These are phyloP conservation scores for Escovopsis sp. DNA, from an alignment of 2,329 filamentous ascomycete species.

Conservation along the genomic window DNA sequence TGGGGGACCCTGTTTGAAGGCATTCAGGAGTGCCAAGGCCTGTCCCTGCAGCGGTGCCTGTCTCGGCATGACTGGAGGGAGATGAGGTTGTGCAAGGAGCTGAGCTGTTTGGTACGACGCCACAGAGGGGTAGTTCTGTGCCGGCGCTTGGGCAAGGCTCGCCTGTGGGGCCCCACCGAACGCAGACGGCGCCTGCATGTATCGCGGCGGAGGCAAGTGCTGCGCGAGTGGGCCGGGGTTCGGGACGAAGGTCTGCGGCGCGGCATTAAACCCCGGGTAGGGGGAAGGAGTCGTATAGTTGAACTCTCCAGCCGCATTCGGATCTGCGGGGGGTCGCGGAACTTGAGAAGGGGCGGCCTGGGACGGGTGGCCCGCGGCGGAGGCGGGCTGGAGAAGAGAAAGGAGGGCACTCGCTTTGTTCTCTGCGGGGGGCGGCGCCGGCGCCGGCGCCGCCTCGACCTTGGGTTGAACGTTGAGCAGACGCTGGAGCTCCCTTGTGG, in stretches of 20 bases:
- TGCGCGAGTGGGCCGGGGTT: constrained; percentile 14
- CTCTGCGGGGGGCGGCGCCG: constrained; percentile 10
- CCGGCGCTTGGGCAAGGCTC: constrained; percentile 6
- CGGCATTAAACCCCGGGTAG: constrained; percentile 27
- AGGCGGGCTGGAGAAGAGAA: constrained; percentile 33
- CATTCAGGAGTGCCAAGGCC: constrained; percentile 29
- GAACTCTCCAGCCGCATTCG: constrained; percentile 24
- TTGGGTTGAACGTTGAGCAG: constrained; percentile 41
- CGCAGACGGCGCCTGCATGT: constrained; percentile 35
- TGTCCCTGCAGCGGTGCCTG: constrained; percentile 23
- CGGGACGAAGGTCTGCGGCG: constrained; percentile 11
- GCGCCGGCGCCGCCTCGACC: constrained; percentile 27
- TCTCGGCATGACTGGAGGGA: constrained; percentile 6
- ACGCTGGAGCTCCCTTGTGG: constrained; percentile 37
- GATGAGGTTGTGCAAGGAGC: constrained; percentile 7
- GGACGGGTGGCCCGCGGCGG: constrained; percentile 6
- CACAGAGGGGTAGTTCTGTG: background rate
- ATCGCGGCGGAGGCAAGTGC: constrained; percentile 39
- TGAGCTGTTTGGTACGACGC: constrained; percentile 7
- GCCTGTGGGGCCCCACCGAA: constrained; percentile 22
- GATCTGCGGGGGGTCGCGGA: constrained; percentile 31
- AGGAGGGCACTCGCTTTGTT: constrained; percentile 38
- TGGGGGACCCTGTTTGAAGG: constrained; percentile 23
- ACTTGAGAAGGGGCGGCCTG: constrained; percentile 13
- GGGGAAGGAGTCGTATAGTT: constrained; percentile 42